Evolutionary conservation across 139 green algal species (phyloP).

Genomic region (Chlorella sp.): DNA sequence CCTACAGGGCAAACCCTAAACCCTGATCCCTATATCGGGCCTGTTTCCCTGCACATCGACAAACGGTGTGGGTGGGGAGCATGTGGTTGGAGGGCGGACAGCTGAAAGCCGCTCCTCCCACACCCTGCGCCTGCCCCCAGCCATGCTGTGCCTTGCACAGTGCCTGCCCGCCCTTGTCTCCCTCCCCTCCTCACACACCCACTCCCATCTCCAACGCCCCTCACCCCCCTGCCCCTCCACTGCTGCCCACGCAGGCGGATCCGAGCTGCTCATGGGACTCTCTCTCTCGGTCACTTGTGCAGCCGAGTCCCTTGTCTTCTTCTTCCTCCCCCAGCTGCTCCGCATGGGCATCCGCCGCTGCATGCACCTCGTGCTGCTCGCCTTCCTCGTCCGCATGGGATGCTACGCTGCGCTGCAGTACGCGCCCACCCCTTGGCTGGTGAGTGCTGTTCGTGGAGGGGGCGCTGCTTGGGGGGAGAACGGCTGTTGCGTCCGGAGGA

Average conservation of each 20-base stretch:
- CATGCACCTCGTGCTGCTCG: constrained; percentile 48
- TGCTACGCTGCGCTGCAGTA: constrained; percentile 36
- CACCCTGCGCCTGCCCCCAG: too few species aligned
- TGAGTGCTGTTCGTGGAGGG: not conserved
- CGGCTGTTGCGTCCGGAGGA: not conserved
- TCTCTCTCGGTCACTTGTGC: constrained; percentile 49
- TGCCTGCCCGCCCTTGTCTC: not conserved
- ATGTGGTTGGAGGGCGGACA: too few species aligned
- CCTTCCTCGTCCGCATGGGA: constrained; percentile 51
- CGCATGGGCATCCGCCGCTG: constrained; percentile 37
- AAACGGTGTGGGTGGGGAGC: too few species aligned
- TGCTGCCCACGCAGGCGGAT: constrained; percentile 18
- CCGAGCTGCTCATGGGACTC: constrained; percentile 47
- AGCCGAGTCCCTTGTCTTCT: constrained; percentile 51
- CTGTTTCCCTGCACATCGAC: too few species aligned
- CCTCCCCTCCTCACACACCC: not conserved
- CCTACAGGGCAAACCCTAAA: too few species aligned
- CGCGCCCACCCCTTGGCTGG: constrained; percentile 41
- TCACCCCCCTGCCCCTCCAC: not conserved
- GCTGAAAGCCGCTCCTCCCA: too few species aligned
- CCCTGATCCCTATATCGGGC: too few species aligned
- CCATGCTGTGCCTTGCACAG: too few species aligned
- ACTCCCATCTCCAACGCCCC: not conserved
- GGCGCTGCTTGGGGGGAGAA: not conserved
- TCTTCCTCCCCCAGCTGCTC: constrained; percentile 28